Base-by-base conservation (phyloP, 768 basidiomycete genomes). In the Lentinula lateritia region DNA sequence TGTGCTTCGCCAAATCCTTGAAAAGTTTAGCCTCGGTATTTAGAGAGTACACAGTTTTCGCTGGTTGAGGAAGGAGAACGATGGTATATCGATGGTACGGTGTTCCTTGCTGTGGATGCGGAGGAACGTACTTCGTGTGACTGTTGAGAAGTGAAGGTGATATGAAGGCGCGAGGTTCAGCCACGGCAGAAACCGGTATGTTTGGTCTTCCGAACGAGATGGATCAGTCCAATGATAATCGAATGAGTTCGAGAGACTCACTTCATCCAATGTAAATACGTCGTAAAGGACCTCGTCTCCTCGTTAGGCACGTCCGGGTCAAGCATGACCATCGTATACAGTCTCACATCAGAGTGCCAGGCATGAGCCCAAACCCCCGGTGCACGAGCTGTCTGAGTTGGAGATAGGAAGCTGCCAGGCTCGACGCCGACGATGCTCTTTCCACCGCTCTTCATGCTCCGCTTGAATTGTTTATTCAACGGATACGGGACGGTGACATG, bases 291-390 rank as follows among this genome's bases (percentile, higher is more conserved):
- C 64, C 80, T 75, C 39, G 77, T 84, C 34, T 76, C 78, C 60
- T 84, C 82, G 65, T 93, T 81, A n/a, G 96, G 96, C 12, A 93
- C 85, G 72, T 98, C 94, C 92, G 89, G 87, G 71, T 98, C 95
- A 50, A 98, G 76, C 73, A 99, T 85, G 39, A 99, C 71, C 64
- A 99, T 76, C 0, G 95, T 97, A 73, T 97, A 97, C 6, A 92
- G 74, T 35, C 90, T 81, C 18, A 84, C 81, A 62, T 95, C 92
- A 0, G 82, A 74, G 72, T 96, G 92, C 80, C 92, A 96, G 1
- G 89, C 86, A 58, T 88, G 92, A 5, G 85, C 84, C 64, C 83
- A 84, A 28, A 56, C 42, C 16, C 58, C 46, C 1, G 58, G 48
- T 16, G 46, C 32, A 32, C 38, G 43, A 38, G 18, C 1, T 20